phyloP scores from a whole-genome alignment of 192 early-diverging fungal species.

The Cetraspora pellucida region DNA sequence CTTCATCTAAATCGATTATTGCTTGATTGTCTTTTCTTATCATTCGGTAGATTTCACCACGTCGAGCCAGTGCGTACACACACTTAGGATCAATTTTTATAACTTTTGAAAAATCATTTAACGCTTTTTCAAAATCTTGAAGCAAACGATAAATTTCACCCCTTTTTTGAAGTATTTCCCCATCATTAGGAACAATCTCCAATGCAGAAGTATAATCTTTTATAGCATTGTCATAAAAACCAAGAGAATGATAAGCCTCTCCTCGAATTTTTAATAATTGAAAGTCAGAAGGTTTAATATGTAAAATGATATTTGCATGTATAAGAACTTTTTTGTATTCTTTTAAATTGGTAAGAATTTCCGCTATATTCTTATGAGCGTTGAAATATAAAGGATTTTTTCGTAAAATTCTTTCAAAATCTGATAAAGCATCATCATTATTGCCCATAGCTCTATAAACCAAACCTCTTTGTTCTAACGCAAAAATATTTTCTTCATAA shows the following conservation, averaged over 20 bases:
- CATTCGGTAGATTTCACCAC: conserved; percentile 2
- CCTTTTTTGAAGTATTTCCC: not conserved
- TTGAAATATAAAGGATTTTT: not conserved
- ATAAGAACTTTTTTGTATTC: not conserved
- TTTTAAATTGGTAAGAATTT: not conserved
- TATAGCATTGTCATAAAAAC: not conserved
- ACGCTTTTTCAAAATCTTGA: not conserved
- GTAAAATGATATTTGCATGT: not conserved
- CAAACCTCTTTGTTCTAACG: conserved; percentile 3
- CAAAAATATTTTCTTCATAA: not conserved
- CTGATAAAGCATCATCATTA: conserved; percentile 4
- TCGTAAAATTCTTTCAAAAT: conserved; percentile 17
- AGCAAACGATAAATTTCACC: conserved; percentile 17
- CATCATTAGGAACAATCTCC: not conserved
- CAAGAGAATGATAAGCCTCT: not conserved
- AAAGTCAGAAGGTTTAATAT: not conserved
- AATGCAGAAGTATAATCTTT: conserved; percentile 6
- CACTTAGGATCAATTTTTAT: conserved; percentile 5
- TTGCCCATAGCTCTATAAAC: not conserved
- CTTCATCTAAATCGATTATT: conserved; percentile 19
- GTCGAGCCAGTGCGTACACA: not conserved
- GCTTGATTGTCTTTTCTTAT: not conserved
- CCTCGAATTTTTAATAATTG: conserved; percentile 1
- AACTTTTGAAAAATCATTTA: conserved; percentile 19
- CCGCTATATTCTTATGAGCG: conserved; percentile 9